Base-by-base conservation (phyloP, 176 grass and related monocot species). In the Triticum monococcum region DNA sequence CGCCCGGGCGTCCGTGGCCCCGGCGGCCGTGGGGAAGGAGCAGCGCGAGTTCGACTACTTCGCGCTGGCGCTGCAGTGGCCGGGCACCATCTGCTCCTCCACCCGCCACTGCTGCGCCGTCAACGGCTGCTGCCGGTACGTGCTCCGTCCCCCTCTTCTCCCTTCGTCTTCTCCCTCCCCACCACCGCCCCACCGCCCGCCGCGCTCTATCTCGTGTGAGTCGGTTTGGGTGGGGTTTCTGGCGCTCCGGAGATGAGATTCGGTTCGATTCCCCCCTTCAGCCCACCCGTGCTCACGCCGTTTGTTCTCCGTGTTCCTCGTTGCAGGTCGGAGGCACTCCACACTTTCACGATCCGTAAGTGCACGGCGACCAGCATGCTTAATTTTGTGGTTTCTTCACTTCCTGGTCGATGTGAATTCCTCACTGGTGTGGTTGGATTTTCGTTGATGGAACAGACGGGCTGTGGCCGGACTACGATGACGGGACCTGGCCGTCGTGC, bases 11-110 rank as follows among this genome's bases (percentile, higher is more conserved):
- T 25, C 74, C n/a, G 35, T 43, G 25, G 82, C 37, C 17, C 67
- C 32, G 25, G 82, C 37, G 2, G 81, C 32, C 8, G 14, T 86
- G 30, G 79, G 37, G 14, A 30, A 57, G 36, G 24, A 17, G 83
- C 84, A 88, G 85, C 85, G 64, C 24, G 93, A 95, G 84, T 95
- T 95, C 79, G 96, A 98, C 88, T 98, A 95, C 91, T 98, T 98
- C 82, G 28, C 90, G 77, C 80, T 98, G 68, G 14, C 93, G 16
- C 93, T 95, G 72, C 91, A 89, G 85, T 98, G 96, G 96, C 96
- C 96, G 2, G 96, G 96, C 84, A 98, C 93, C 62, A 91, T 95
- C 75, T 95, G 96, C 84, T 18, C 68, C 67, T 20, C 57, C 66
- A 98, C 96, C 69, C 90, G 64, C 86, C 75, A 91, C 46, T 94